These are phyloP conservation scores for Pythium volutum DNA, from an alignment of 352 stramenopile species.

Conservation along the genomic window DNA sequence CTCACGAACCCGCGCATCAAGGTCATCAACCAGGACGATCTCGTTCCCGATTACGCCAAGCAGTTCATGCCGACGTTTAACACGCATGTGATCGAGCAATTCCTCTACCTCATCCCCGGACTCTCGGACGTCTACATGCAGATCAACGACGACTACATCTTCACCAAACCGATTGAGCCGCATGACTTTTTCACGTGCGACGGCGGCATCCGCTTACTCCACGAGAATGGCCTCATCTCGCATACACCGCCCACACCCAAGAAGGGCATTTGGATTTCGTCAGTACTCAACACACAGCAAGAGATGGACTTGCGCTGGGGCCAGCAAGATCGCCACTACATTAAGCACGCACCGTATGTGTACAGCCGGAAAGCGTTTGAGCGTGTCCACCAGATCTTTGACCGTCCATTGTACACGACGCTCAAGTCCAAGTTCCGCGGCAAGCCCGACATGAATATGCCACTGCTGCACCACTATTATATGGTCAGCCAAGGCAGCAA, in stretches of 20 bases:
- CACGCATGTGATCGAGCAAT: constrained; percentile 89
- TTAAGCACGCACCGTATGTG: constrained; percentile 88
- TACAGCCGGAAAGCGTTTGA: constrained; percentile 86
- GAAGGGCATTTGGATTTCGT: constrained; percentile 87
- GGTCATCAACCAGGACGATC: constrained; percentile 84
- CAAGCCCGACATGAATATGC: constrained; percentile 88
- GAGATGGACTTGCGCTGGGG: constrained; percentile 86
- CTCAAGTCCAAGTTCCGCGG: constrained; percentile 84
- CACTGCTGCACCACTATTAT: constrained; percentile 84
- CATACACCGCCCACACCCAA: constrained; percentile 69
- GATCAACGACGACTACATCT: constrained; percentile 89
- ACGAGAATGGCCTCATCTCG: constrained; percentile 74
- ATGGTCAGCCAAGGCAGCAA: constrained; percentile 80
- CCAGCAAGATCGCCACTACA: constrained; percentile 74
- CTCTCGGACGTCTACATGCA: constrained; percentile 89
- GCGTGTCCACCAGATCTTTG: constrained; percentile 85
- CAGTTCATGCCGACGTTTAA: constrained; percentile 82
- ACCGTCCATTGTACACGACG: constrained; percentile 76
- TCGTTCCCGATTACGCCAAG: constrained; percentile 83
- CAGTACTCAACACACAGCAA: constrained; percentile 86
- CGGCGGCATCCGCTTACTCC: constrained; percentile 76
- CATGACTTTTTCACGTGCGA: constrained; percentile 88
- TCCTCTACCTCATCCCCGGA: constrained; percentile 79
- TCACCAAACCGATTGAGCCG: constrained; percentile 73
- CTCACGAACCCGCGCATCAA: constrained; percentile 80